A percentile compares a stretch with the other conserved stretches of the same genome.
phyloP scores from a whole-genome alignment of 2,329 filamentous ascomycete species.

The Furcasterigmium furcatum region DNA sequence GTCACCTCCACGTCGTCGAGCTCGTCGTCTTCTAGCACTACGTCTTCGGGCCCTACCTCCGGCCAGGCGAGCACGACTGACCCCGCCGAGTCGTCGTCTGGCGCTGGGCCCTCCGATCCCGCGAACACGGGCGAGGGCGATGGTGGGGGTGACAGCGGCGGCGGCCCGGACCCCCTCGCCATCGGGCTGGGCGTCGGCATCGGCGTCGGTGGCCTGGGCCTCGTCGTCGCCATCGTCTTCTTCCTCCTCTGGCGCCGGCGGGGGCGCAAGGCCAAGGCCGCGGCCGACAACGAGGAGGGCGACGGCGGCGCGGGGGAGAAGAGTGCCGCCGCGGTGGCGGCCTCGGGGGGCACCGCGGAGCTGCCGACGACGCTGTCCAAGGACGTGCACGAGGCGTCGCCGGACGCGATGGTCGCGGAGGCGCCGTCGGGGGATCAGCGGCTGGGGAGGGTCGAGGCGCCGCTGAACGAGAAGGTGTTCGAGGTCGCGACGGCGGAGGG shows the following conservation, averaged over 20 bases:
- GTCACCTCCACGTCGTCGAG: background rate
- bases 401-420: background rate
- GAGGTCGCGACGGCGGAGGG: background rate
- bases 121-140: background rate
- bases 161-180: background rate
- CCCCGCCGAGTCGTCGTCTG: background rate
- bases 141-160: background rate
- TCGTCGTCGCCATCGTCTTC: conserved; percentile 34
- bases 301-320: background rate
- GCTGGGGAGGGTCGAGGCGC: conserved; percentile 1
- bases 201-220: conserved; percentile 33
- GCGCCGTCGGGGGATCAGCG: background rate
- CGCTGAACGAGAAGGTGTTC: background rate
- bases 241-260: conserved; percentile 35
- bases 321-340: background rate
- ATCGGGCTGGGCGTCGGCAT: conserved; percentile 3
- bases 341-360: background rate
- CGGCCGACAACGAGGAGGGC: conserved; percentile 3
- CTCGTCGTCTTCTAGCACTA: background rate
- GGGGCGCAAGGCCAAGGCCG: conserved; percentile 18
- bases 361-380: conserved; percentile 1
- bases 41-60: background rate
- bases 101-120: background rate
- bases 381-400: background rate
- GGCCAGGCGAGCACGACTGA: background rate